Evolutionary conservation across 139 green algal genomes (phyloP).

Genomic region (Volvox africanus): DNA sequence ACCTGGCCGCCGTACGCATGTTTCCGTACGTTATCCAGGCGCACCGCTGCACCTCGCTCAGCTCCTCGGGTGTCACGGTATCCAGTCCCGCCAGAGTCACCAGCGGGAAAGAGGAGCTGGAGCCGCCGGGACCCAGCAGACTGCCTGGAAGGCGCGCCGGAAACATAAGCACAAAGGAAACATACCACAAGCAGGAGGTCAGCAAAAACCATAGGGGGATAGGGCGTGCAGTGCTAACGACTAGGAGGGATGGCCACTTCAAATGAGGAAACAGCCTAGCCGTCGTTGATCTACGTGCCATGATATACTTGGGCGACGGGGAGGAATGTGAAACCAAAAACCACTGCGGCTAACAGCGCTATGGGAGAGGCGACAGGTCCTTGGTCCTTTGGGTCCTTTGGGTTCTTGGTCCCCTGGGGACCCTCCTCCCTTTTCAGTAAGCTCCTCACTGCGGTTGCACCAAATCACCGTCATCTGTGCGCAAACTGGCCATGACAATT

Average conservation of each 20-base stretch:
- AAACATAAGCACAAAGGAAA: neutral
- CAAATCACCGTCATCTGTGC: too few species aligned
- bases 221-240: neutral
- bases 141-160: neutral
- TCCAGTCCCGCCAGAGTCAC: conserved; percentile 33
- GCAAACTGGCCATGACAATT: too few species aligned
- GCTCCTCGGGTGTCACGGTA: neutral
- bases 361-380: too few species aligned
- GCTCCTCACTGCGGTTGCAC: too few species aligned
- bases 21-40: conserved; percentile 33
- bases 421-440: too few species aligned
- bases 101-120: neutral
- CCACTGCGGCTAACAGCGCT: neutral
- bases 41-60: conserved; percentile 40
- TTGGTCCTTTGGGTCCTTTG: too few species aligned
- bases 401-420: too few species aligned
- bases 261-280: neutral
- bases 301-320: neutral
- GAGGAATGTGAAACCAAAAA: neutral
- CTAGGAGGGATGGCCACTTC: neutral
- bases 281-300: neutral
- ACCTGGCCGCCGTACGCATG: conserved; percentile 27
- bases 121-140: neutral
- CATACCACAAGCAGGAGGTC: too few species aligned
- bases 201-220: too few species aligned